Evolutionary conservation across 306 rosid genomes (phyloP), one percentile per base, ranked within the genome.

Genomic region (Datisca glomerata): DNA sequence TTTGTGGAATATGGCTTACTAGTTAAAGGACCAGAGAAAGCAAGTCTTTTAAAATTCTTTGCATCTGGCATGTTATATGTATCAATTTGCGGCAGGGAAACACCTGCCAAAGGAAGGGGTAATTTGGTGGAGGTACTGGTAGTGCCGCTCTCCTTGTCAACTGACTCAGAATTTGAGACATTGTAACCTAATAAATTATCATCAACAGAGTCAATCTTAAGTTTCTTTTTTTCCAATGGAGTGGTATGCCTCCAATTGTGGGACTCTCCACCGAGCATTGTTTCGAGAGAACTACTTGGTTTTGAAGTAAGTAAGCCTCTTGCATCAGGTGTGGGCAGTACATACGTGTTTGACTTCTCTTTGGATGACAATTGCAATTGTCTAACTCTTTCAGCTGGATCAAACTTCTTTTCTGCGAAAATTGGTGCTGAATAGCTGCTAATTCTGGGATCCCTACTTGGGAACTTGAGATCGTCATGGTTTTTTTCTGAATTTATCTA

Each of bases 351-450:
- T 49, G 81, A 62, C 70, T 63, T 80, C 41, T 73, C 44, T 15
- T 81, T 5, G 40, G 79, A 31, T 48, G 73, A 55, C 18, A 53
- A 49, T 49, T 56, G 53, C 45, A 71, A 21, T 54, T 80, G 80
- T 61, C 61, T 80, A 16, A 63, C 76, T 69, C 57, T 85, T 60
- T 80, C 96, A 59, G 85, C 89, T 4, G 71, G 79, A 66, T 85
- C 96, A 69, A 74, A 80, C 65, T 76, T 80, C 71, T 71, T 76
- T 61, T 80, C 96, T 7, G 78, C 71, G 42, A 60, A 24, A 58
- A 80, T 76, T 53, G 96, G 96, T 45, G 93, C 96, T 20, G 96
- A 85, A 78, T 68, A 56, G 70, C 96, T 85, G 63, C 72, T 38
- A 7, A 15, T 18, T 12, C 33, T 28, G 33, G 33, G 67, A 40